Conservation (phyloP, 83 land plant species). For the Picea mariana region DNA sequence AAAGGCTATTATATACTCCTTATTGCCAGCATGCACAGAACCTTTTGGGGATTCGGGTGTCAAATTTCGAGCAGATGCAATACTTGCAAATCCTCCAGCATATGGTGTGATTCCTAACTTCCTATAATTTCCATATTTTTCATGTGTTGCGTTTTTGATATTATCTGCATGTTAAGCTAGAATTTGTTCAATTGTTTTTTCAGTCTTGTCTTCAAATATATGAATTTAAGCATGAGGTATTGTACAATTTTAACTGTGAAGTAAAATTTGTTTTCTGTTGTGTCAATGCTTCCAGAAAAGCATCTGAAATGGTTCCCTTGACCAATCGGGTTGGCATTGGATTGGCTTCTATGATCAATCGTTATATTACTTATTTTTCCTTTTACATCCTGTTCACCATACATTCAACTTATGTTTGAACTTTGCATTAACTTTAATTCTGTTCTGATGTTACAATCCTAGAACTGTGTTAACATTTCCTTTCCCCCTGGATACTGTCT, state of each 20-base stretch:
- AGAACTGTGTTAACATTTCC: no score
- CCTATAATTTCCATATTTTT: neutral
- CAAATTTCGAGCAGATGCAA: constrained; percentile 71
- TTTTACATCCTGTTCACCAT: neutral
- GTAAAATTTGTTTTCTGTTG: neutral
- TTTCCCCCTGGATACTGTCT: no score
- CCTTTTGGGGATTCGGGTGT: constrained; percentile 62
- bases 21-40: constrained; percentile 72
- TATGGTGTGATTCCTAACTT: constrained; percentile 41
- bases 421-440: no score
- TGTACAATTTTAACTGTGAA: neutral
- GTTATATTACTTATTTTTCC: neutral
- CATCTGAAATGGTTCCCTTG: neutral
- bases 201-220: neutral
- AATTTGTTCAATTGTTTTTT: neutral
- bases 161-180: neutral
- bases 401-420: neutral
- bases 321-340: neutral
- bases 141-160: neutral
- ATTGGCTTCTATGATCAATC: no score
- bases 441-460: no score
- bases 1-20: constrained; percentile 69
- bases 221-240: neutral
- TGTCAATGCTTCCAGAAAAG: neutral
- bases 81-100: constrained; percentile 82